Evolutionary conservation across 2,329 filamentous ascomycete genomes (phyloP).

Genomic region (Exophiala calicioides): DNA sequence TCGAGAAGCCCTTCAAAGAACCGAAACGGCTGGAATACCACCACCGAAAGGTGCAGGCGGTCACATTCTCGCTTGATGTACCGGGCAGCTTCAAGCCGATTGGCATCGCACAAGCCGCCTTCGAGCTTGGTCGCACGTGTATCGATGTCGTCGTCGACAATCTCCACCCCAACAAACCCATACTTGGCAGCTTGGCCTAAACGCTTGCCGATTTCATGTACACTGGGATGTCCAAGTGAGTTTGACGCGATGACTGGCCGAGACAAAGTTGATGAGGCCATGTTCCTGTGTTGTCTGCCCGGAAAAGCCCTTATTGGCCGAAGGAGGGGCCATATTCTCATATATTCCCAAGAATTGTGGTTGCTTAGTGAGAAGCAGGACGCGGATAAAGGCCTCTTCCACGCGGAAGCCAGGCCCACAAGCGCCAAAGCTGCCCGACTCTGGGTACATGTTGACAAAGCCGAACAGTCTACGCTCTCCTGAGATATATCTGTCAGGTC

Average conservation of each 20-base stretch:
- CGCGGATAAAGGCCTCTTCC: too few species aligned
- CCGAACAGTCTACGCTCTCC: too few species aligned
- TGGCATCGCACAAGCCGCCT: neutral
- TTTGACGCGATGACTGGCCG: constrained; percentile 9
- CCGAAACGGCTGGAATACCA: constrained; percentile 64
- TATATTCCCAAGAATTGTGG: too few species aligned
- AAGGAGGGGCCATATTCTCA: too few species aligned
- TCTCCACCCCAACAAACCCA: constrained; percentile 11
- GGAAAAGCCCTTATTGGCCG: too few species aligned
- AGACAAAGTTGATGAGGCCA: too few species aligned
- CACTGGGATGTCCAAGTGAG: constrained; percentile 8
- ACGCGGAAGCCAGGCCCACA: too few species aligned
- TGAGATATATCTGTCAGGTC: too few species aligned
- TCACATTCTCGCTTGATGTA: constrained; percentile 9
- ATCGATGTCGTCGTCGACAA: constrained; percentile 13
- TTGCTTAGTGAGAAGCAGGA: too few species aligned
- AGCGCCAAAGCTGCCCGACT: too few species aligned
- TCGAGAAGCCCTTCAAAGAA: constrained; percentile 74
- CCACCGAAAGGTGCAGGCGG: neutral
- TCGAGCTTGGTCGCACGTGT: neutral
- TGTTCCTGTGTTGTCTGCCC: too few species aligned
- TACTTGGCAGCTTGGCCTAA: constrained; percentile 1
- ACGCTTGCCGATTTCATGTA: constrained; percentile 6
- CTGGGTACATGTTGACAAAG: too few species aligned
- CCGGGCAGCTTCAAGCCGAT: constrained; percentile 5